phyloP scores from a whole-genome alignment of 2,329 filamentous ascomycete genomes.

The Colletotrichum sojae region DNA sequence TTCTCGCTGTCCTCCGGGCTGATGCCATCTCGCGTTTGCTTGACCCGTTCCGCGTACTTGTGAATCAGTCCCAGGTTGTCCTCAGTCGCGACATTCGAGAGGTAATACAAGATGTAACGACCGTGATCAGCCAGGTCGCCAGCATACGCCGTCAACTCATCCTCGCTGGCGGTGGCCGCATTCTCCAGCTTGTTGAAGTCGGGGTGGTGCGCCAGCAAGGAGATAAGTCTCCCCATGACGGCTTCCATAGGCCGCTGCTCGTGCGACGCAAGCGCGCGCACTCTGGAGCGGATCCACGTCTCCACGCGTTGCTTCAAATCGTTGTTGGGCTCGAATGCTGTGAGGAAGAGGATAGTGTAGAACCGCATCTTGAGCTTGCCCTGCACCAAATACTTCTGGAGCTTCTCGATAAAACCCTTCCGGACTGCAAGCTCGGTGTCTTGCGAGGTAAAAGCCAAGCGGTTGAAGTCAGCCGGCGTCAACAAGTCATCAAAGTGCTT shows the following conservation, averaged over 20 bases:
- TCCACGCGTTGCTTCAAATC: slow-evolving; percentile 81
- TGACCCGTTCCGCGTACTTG: slow-evolving; percentile 92
- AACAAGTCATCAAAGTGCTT: slow-evolving; percentile 84
- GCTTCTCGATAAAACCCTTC: slow-evolving; percentile 82
- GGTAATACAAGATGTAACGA: slow-evolving; percentile 91
- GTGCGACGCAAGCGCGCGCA: slow-evolving; percentile 73
- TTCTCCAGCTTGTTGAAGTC: slow-evolving; percentile 75
- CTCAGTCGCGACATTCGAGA: slow-evolving; percentile 85
- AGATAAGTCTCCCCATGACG: slow-evolving; percentile 85
- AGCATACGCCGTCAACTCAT: slow-evolving; percentile 55
- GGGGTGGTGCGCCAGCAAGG: slow-evolving; percentile 92
- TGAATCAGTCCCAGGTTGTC: slow-evolving; percentile 91
- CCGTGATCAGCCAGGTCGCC: slow-evolving; percentile 85
- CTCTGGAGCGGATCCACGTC: slow-evolving; percentile 91
- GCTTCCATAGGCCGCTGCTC: slow-evolving; percentile 81
- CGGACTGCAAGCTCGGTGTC: slow-evolving; percentile 83
- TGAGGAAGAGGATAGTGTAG: slow-evolving; percentile 90
- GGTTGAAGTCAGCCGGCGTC: slow-evolving; percentile 81
- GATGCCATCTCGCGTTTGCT: slow-evolving; percentile 88
- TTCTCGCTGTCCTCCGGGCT: slow-evolving; percentile 76
- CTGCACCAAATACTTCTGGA: slow-evolving; percentile 91
- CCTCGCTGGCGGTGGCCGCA: slow-evolving; percentile 17
- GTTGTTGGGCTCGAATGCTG: slow-evolving; percentile 88
- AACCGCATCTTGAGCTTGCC: slow-evolving; percentile 81
- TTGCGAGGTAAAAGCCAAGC: slow-evolving; percentile 84